A percentile compares a stretch with the other conserved stretches of the same genome.
These are phyloP conservation scores for Tuber aestivum DNA, from an alignment of 495 filamentous ascomycete species.

Conservation along the genomic window DNA sequence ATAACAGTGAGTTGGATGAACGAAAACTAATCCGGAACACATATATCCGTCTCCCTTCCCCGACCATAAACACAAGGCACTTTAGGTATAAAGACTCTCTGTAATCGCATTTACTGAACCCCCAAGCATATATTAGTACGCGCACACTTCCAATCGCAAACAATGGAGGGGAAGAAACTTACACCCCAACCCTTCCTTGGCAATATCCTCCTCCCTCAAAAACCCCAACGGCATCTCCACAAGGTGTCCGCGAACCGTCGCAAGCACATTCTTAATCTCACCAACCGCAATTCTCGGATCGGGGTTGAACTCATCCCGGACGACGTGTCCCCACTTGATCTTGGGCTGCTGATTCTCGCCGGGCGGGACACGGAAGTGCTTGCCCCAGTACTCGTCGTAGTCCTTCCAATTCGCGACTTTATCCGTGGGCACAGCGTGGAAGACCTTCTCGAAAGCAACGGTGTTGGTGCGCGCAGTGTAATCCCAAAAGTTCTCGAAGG, in stretches of 20 bases:
- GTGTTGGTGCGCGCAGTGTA: constrained; percentile 71
- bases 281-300: constrained; percentile 54
- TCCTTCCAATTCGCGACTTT: constrained; percentile 71
- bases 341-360: constrained; percentile 18
- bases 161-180: constrained; percentile 48
- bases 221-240: constrained; percentile 94
- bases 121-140: not conserved
- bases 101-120: constrained; percentile 39
- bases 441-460: constrained; percentile 74
- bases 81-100: constrained; percentile 40
- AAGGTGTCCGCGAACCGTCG: constrained; percentile 66
- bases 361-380: constrained; percentile 59
- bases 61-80: not conserved
- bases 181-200: constrained; percentile 71
- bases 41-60: not conserved
- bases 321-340: constrained; percentile 73
- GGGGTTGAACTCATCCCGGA: constrained; percentile 66
- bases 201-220: constrained; percentile 78
- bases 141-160: not conserved
- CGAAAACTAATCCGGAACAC: not conserved
- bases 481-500: constrained; percentile 67
- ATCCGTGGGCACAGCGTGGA: constrained; percentile 85
- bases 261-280: constrained; percentile 78
- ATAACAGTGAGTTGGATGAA: not conserved
- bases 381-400: constrained; percentile 73